Evolutionary conservation across 352 stramenopile genomes (phyloP).

Genomic region (Phytophthora palmivora): DNA sequence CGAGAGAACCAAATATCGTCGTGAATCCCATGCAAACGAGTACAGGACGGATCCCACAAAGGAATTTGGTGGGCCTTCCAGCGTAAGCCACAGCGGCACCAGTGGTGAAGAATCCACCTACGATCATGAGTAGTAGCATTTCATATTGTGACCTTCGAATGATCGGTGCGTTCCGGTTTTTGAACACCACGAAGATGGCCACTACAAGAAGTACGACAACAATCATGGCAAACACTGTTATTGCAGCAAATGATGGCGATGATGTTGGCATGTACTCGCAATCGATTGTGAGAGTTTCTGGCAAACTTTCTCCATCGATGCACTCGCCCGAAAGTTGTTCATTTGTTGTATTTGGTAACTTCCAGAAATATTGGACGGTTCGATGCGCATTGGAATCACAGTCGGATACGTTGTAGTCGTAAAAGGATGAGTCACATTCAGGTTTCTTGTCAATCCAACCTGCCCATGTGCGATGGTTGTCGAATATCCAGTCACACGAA

Average conservation of each 20-base stretch:
- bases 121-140: slow-evolving; percentile 49
- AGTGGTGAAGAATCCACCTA: slow-evolving; percentile 47
- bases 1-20: slow-evolving; percentile 49
- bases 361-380: slow-evolving; percentile 45
- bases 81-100: slow-evolving; percentile 39
- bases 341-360: slow-evolving; percentile 31
- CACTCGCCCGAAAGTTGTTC: slow-evolving; percentile 39
- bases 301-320: slow-evolving; percentile 21
- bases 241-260: slow-evolving; percentile 23
- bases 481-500: slow-evolving; percentile 53
- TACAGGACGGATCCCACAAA: slow-evolving; percentile 46
- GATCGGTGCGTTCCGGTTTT: slow-evolving; percentile 43
- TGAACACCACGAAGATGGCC: slow-evolving; percentile 37
- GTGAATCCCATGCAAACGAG: slow-evolving; percentile 52
- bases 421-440: slow-evolving; percentile 49
- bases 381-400: slow-evolving; percentile 42
- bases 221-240: slow-evolving; percentile 24
- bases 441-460: slow-evolving; percentile 45
- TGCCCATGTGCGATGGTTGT: slow-evolving; percentile 33
- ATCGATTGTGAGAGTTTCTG: slow-evolving; percentile 31
- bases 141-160: slow-evolving; percentile 59
- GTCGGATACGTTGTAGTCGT: slow-evolving; percentile 42
- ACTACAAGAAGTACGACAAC: slow-evolving; percentile 17
- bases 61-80: slow-evolving; percentile 27
- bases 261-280: slow-evolving; percentile 49